Evolutionary conservation across 768 basidiomycete species (phyloP).

Genomic region (Mycena floridula): DNA sequence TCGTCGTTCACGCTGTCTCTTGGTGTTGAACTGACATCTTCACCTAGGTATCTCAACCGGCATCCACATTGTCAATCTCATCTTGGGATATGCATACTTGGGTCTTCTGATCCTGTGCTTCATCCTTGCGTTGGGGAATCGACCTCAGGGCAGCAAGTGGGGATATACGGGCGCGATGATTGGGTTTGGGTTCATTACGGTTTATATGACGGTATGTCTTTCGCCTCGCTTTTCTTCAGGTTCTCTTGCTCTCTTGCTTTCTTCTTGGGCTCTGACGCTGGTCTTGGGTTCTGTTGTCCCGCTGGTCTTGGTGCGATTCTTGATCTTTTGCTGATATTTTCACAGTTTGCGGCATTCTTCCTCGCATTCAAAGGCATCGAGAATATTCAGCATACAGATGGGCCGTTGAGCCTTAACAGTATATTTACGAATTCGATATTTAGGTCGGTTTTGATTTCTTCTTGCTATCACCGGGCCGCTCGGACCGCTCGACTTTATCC

Average conservation of each 20-base stretch:
- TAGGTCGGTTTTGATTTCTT: slow-evolving; percentile 50
- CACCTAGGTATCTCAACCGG: slow-evolving; percentile 42
- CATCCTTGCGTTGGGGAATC: slow-evolving; percentile 81
- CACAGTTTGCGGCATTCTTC: slow-evolving; percentile 68
- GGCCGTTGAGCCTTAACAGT: slow-evolving; percentile 44
- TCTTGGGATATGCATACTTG: slow-evolving; percentile 84
- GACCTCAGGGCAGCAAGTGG: slow-evolving; percentile 87
- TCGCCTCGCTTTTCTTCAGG: slow-evolving; percentile 1
- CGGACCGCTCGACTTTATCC: too few species aligned
- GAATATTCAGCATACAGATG: slow-evolving; percentile 41
- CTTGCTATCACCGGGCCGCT: too few species aligned
- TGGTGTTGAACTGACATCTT: too few species aligned
- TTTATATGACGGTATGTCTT: slow-evolving; percentile 86
- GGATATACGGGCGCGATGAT: slow-evolving; percentile 81
- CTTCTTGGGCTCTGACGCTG: too few species aligned
- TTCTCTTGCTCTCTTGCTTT: too few species aligned
- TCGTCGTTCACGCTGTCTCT: too few species aligned
- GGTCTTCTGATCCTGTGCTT: slow-evolving; percentile 86
- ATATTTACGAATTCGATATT: slow-evolving; percentile 79
- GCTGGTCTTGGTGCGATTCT: too few species aligned
- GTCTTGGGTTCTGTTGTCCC: too few species aligned
- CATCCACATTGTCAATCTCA: slow-evolving; percentile 67
- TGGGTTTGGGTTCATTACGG: slow-evolving; percentile 84
- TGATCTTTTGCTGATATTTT: slow-evolving; percentile 6
- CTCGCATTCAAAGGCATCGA: slow-evolving; percentile 80